Evolutionary conservation across 495 filamentous ascomycete genomes (phyloP).

Genomic region (Neurospora cerealis): DNA sequence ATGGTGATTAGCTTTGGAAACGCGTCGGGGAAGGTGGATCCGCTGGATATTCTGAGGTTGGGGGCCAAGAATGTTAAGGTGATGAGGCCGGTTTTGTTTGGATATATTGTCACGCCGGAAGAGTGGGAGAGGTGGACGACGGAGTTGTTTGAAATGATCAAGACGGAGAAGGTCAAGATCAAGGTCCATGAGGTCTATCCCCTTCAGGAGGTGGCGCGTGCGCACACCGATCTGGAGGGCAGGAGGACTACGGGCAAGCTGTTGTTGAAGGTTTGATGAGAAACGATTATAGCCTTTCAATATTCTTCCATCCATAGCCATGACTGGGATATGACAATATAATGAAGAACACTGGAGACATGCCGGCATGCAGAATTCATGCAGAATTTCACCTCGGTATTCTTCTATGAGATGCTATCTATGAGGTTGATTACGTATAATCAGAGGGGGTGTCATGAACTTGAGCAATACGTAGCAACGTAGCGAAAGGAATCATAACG

Average conservation of each 20-base stretch:
- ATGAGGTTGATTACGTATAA: neutral
- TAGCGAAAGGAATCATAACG: neutral
- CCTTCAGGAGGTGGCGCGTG: conserved; percentile 62
- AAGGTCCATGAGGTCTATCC: conserved; percentile 74
- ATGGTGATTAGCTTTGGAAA: conserved; percentile 83
- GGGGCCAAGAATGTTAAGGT: conserved; percentile 73
- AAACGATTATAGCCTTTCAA: neutral
- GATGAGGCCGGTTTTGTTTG: conserved; percentile 61
- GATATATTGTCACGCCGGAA: conserved; percentile 65
- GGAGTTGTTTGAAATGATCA: conserved; percentile 66
- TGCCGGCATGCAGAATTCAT: neutral
- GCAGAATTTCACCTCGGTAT: neutral
- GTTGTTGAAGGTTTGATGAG: conserved; percentile 32
- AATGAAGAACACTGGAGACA: neutral
- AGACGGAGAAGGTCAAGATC: conserved; percentile 57
- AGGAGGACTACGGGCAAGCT: conserved; percentile 80
- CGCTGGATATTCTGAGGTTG: conserved; percentile 58
- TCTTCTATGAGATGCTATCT: conserved; percentile 1
- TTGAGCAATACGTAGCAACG: neutral
- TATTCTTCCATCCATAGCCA: neutral
- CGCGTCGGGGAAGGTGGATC: conserved; percentile 68
- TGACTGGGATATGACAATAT: neutral
- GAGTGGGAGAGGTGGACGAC: conserved; percentile 63
- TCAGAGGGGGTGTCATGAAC: neutral
- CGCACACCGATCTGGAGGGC: conserved; percentile 74